These are phyloP conservation scores for Dalbergia oliveri DNA, from an alignment of 306 rosid species.

Conservation along the genomic window DNA sequence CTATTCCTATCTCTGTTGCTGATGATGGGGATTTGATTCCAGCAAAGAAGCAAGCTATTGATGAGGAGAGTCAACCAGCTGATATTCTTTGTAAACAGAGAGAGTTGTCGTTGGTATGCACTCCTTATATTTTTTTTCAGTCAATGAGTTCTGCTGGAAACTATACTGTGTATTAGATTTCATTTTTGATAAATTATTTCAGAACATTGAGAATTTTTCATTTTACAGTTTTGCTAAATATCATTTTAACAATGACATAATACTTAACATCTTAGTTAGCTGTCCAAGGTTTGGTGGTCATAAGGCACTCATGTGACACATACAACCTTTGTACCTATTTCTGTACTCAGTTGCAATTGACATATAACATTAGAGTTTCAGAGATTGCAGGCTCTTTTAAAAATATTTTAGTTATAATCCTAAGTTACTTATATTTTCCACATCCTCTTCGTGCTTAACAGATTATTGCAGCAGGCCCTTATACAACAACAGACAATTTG, in stretches of 20 bases:
- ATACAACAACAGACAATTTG: conserved; percentile 88
- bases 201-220: conserved; percentile 1
- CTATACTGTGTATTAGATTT: conserved; percentile 20
- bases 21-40: conserved; percentile 67
- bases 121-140: conserved; percentile 25
- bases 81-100: conserved; percentile 52
- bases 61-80: conserved; percentile 58
- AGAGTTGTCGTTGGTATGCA: conserved; percentile 75
- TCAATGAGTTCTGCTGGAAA: conserved; percentile 30
- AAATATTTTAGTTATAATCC: conserved; percentile 20
- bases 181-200: conserved; percentile 13
- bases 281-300: conserved; percentile 1
- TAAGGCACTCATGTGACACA: conserved; percentile 7
- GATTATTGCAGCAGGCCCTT: conserved; percentile 95
- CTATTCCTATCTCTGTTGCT: conserved; percentile 56
- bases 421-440: conserved; percentile 18
- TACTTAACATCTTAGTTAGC: conserved; percentile 25
- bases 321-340: conserved; percentile 21
- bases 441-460: conserved; percentile 51
- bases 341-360: conserved; percentile 1
- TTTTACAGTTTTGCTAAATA: conserved; percentile 8
- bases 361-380: conserved; percentile 10
- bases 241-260: not conserved
- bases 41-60: conserved; percentile 78
- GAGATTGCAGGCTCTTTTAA: not conserved